phyloP scores from a whole-genome alignment of 768 basidiomycete species.

The Lactarius indigo region DNA sequence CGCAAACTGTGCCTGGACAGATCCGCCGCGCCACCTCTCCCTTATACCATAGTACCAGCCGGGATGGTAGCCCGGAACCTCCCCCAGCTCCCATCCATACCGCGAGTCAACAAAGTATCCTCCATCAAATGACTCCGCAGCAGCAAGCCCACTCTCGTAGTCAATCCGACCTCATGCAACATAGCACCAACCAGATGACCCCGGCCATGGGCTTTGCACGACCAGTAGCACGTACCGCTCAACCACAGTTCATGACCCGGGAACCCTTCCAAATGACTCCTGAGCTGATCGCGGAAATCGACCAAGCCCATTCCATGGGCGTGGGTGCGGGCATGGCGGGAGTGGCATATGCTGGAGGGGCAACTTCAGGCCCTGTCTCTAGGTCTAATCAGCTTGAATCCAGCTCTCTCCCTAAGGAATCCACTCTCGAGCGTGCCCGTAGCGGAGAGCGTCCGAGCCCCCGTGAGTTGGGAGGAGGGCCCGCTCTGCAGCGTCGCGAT shows the following conservation, averaged over 20 bases:
- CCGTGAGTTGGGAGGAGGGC: conserved; percentile 12
- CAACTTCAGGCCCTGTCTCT: conserved; percentile 20
- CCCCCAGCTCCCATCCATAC: conserved; percentile 18
- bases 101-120: conserved; percentile 14
- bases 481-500: conserved; percentile 19
- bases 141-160: conserved; percentile 14
- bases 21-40: conserved; percentile 26
- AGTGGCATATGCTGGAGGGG: conserved; percentile 23
- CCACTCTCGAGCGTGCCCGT: conserved; percentile 21
- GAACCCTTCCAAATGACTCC: conserved; percentile 21
- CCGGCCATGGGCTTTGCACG: conserved; percentile 19
- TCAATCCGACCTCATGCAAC: conserved; percentile 18
- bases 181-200: conserved; percentile 17
- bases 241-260: conserved; percentile 16
- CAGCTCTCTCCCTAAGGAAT: conserved; percentile 22
- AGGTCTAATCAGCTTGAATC: conserved; percentile 20
- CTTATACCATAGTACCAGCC: conserved; percentile 19
- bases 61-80: conserved; percentile 23
- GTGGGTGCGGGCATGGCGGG: conserved; percentile 20
- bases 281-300: conserved; percentile 21
- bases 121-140: conserved; percentile 10
- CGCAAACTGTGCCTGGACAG: conserved; percentile 22
- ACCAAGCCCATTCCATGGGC: conserved; percentile 15
- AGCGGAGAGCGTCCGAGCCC: conserved; percentile 19
- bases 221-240: conserved; percentile 16